A percentile compares a stretch with the other conserved stretches of the same genome.
These are phyloP conservation scores for Boletellus ananas DNA, from an alignment of 768 basidiomycete species.

Conservation along the genomic window DNA sequence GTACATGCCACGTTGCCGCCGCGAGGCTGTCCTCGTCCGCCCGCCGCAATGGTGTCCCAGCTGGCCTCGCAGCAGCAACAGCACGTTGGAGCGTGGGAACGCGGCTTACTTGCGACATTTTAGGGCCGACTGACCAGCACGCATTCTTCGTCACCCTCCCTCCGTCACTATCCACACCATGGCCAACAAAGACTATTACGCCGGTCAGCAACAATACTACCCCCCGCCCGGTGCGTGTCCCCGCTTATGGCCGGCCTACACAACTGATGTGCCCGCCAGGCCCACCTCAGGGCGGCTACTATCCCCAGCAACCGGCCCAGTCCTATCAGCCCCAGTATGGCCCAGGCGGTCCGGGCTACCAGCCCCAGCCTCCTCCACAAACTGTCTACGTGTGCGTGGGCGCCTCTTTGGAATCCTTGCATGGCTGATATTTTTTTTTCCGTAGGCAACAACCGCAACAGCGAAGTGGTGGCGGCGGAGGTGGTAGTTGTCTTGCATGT, in stretches of 20 bases:
- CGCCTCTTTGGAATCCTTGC: neutral
- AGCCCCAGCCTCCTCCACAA: conserved; percentile 72
- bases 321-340: conserved; percentile 52
- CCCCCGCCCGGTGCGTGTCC: conserved; percentile 47
- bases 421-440: conserved; percentile 4
- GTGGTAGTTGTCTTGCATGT: conserved; percentile 43
- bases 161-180: conserved; percentile 34
- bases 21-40: conserved; percentile 12
- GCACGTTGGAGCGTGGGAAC: conserved; percentile 19
- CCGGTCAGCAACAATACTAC: conserved; percentile 50
- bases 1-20: conserved; percentile 13
- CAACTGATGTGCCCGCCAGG: conserved; percentile 41
- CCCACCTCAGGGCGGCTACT: conserved; percentile 64
- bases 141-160: conserved; percentile 12
- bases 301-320: conserved; percentile 71
- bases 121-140: conserved; percentile 13
- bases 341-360: conserved; percentile 36
- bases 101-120: conserved; percentile 16
- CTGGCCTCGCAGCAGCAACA: neutral
- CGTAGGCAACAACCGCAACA: conserved; percentile 40
- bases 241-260: neutral
- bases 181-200: conserved; percentile 78
- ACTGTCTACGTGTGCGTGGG: conserved; percentile 72
- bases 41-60: neutral
- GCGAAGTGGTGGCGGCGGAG: conserved; percentile 30